These are phyloP conservation scores for Ceratobasidium sp. DNA, from an alignment of 1,284 basidiomycete genomes.

Conservation along the genomic window DNA sequence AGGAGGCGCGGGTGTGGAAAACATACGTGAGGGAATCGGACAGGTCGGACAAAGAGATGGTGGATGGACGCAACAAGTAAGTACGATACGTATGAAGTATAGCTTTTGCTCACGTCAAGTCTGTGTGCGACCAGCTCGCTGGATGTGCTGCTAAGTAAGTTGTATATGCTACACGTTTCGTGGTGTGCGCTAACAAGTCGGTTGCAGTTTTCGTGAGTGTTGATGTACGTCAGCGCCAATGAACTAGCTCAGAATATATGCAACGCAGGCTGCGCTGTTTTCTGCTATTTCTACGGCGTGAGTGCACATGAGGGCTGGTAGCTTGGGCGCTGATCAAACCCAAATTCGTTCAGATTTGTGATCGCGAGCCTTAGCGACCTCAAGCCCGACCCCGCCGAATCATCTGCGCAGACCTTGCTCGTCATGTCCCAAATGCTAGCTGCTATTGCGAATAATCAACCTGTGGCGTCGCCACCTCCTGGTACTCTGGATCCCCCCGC, in stretches of 20 bases:
- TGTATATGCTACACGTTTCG: too few species aligned
- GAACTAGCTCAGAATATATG: neutral
- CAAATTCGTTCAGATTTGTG: neutral
- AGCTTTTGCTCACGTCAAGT: neutral
- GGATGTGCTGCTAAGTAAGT: conserved; percentile 23
- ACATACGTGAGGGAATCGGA: conserved; percentile 35
- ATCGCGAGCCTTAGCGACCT: conserved; percentile 19
- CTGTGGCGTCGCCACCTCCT: neutral
- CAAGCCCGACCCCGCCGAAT: conserved; percentile 20
- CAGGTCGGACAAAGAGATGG: conserved; percentile 25
- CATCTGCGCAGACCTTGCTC: conserved; percentile 19
- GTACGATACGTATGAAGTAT: neutral
- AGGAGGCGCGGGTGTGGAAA: conserved; percentile 17
- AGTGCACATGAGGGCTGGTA: neutral
- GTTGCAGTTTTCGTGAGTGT: conserved; percentile 10
- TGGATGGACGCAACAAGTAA: conserved; percentile 24
- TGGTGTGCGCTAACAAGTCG: neutral
- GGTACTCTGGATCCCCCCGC: neutral
- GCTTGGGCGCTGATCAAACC: neutral
- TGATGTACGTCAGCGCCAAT: too few species aligned
- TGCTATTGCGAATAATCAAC: neutral
- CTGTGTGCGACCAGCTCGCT: neutral
- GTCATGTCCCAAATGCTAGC: conserved; percentile 8
- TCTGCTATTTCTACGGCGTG: conserved; percentile 17
- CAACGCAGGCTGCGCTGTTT: conserved; percentile 7